phyloP scores from a whole-genome alignment of 2,329 filamentous ascomycete species.

The Fusarium sp. region DNA sequence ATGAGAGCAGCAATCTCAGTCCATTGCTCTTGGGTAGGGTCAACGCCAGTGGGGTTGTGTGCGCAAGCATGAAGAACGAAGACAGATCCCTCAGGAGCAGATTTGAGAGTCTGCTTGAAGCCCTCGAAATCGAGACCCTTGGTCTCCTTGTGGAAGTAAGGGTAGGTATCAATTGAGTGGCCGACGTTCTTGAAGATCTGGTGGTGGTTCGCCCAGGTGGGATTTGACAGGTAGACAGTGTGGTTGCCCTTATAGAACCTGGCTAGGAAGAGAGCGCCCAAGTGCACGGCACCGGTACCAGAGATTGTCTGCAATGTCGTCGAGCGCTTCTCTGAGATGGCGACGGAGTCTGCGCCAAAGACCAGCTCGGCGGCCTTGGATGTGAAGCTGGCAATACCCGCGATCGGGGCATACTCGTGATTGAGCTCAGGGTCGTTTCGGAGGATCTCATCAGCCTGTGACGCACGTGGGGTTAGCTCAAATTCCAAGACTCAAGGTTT shows the following conservation, averaged over 20 bases:
- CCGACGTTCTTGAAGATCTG: constrained; percentile 96
- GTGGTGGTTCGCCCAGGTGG: constrained; percentile 98
- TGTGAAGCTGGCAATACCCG: constrained; percentile 85
- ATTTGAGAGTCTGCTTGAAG: constrained; percentile 76
- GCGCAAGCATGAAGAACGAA: constrained; percentile 94
- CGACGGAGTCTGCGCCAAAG: constrained; percentile 80
- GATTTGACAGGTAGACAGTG: constrained; percentile 88
- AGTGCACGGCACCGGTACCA: constrained; percentile 92
- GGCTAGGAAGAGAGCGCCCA: constrained; percentile 91
- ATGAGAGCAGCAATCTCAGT: constrained; percentile 84
- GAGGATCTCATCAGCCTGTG: constrained; percentile 87
- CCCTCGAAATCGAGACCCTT: constrained; percentile 92
- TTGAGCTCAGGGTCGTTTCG: constrained; percentile 89
- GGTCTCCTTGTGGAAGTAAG: constrained; percentile 90
- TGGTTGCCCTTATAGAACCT: constrained; percentile 84
- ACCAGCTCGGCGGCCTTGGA: constrained; percentile 90
- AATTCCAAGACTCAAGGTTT: constrained; percentile 18
- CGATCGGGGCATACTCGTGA: constrained; percentile 98
- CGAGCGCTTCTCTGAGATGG: constrained; percentile 82
- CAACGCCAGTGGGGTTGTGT: constrained; percentile 97
- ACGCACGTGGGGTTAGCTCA: constrained; percentile 36
- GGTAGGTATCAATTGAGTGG: constrained; percentile 81
- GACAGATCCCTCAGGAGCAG: constrained; percentile 80
- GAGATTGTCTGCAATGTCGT: constrained; percentile 93
- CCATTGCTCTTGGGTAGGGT: constrained; percentile 95